phyloP scores from a whole-genome alignment of 768 basidiomycete genomes.

The Suillus sp. region DNA sequence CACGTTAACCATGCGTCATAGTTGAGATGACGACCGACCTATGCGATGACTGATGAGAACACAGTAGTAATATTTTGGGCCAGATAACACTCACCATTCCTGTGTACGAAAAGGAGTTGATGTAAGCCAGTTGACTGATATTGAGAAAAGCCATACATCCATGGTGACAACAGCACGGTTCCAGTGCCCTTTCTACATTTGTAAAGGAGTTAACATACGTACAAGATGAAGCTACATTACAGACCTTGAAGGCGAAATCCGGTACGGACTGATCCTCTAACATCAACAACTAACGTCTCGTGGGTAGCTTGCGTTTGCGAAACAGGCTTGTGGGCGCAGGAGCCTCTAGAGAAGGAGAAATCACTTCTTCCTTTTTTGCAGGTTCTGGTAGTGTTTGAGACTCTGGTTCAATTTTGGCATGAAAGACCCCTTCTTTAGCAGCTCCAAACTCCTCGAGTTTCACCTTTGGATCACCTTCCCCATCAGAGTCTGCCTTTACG shows the following conservation, averaged over 20 bases:
- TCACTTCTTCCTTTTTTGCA: constrained; percentile 17
- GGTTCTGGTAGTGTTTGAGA: constrained; percentile 12
- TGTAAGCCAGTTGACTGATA: background rate
- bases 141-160: background rate
- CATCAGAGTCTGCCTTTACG: constrained; percentile 15
- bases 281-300: background rate
- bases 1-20: background rate
- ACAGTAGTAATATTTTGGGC: background rate
- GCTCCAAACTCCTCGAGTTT: background rate
- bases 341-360: constrained; percentile 2
- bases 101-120: background rate
- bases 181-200: background rate
- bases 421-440: constrained; percentile 8
- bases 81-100: background rate
- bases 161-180: background rate
- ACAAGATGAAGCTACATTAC: background rate
- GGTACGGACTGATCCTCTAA: background rate
- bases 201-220: constrained; percentile 3
- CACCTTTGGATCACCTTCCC: constrained; percentile 14
- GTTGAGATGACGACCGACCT: background rate
- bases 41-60: background rate
- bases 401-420: constrained; percentile 6
- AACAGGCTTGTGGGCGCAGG: constrained; percentile 22
- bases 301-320: constrained; percentile 36
- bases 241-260: background rate